These are phyloP conservation scores for Penicillium paxilli DNA, from an alignment of 495 filamentous ascomycete species.

Conservation along the genomic window DNA sequence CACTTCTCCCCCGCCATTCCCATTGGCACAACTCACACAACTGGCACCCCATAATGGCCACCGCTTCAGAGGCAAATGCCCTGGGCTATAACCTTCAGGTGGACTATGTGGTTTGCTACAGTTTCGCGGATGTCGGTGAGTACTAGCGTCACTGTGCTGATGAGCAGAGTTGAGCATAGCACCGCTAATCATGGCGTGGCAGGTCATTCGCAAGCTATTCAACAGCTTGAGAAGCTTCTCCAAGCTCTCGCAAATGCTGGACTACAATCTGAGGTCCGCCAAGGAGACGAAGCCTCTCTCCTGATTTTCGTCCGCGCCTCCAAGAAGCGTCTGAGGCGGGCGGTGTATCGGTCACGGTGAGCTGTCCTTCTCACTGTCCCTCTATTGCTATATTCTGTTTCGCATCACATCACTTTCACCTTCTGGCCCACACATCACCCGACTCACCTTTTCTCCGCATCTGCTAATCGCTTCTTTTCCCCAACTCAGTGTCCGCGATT, in stretches of 20 bases:
- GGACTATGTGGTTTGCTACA: slow-evolving; percentile 90
- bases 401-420: too few relatives aligned
- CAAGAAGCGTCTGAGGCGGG: slow-evolving; percentile 37
- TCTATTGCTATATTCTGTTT: too few relatives aligned
- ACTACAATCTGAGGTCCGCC: slow-evolving; percentile 80
- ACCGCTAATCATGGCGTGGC: not conserved
- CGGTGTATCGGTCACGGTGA: slow-evolving; percentile 69
- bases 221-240: slow-evolving; percentile 74
- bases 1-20: slow-evolving; percentile 4
- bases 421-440: not conserved
- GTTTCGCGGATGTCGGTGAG: slow-evolving; percentile 65
- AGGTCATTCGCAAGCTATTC: slow-evolving; percentile 69
- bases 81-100: slow-evolving; percentile 64
- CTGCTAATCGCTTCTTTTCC: too few relatives aligned
- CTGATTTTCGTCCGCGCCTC: slow-evolving; percentile 78
- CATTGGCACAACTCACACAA: slow-evolving; percentile 13
- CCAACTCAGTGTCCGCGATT: slow-evolving; percentile 78
- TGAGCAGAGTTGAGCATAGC: not conserved
- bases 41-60: slow-evolving; percentile 37
- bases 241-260: slow-evolving; percentile 69
- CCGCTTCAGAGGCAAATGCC: slow-evolving; percentile 22
- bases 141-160: not conserved
- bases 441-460: too few relatives aligned
- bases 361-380: slow-evolving; percentile 17
- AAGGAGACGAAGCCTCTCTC: slow-evolving; percentile 72